A percentile compares a stretch with the other conserved stretches of the same genome.
Evolutionary conservation across 78 protist genomes (phyloP).

Genomic region (Trichosphaerium sp.): DNA sequence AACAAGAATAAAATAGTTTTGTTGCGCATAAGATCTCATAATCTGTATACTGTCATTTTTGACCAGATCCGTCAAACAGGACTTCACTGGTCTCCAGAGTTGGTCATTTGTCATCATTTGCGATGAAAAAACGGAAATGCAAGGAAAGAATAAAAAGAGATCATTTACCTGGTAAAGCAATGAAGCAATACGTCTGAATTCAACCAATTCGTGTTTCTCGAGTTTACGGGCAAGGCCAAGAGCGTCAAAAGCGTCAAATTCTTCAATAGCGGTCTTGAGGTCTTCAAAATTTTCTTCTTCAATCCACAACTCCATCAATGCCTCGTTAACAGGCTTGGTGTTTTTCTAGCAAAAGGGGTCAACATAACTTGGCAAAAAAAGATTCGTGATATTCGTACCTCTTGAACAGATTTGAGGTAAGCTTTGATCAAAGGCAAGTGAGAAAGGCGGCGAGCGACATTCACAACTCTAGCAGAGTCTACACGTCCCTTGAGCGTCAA

Average conservation of each 20-base stretch:
- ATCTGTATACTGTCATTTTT: too few species aligned
- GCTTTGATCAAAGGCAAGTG: slow-evolving; percentile 82
- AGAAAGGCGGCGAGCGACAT: slow-evolving; percentile 32
- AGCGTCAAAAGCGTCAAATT: slow-evolving; percentile 74
- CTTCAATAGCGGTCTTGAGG: slow-evolving; percentile 74
- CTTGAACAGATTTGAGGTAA: slow-evolving; percentile 73
- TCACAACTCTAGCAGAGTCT: slow-evolving; percentile 79
- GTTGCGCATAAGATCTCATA: slow-evolving; percentile 22
- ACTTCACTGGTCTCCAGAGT: too few species aligned
- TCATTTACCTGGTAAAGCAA: slow-evolving; percentile 63
- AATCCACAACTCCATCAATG: slow-evolving; percentile 82
- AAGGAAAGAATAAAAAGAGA: not conserved
- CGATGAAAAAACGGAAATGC: too few species aligned
- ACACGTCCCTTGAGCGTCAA: slow-evolving; percentile 53
- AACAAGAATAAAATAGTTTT: too few species aligned
- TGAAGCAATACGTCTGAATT: slow-evolving; percentile 93
- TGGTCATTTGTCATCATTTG: too few species aligned
- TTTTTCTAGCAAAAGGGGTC: too few species aligned
- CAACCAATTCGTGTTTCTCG: slow-evolving; percentile 88
- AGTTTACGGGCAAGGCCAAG: slow-evolving; percentile 77
- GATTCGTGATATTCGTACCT: slow-evolving; percentile 9
- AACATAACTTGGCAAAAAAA: too few species aligned
- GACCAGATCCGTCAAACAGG: too few species aligned
- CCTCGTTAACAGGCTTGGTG: slow-evolving; percentile 83
- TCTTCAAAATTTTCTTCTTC: slow-evolving; percentile 94